Percentiles rank a stretch among this genome's conserved stretches.
Conservation (phyloP, 306 rosid species). For the Cucurbita moschata region DNA sequence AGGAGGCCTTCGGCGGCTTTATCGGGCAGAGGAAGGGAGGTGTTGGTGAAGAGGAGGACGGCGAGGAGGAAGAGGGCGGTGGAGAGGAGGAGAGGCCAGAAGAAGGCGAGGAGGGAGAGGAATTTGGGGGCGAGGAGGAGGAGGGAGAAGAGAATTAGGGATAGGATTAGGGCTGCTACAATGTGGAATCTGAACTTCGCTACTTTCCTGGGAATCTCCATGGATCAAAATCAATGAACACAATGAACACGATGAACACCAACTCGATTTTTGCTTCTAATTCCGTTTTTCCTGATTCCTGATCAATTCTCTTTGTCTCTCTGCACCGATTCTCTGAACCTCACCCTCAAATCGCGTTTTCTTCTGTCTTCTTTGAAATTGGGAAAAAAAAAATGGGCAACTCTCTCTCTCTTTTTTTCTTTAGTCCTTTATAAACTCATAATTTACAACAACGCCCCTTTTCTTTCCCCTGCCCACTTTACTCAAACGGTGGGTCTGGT, state of each 20-base stretch:
- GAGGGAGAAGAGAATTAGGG: conserved; percentile 17
- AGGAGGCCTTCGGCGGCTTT: conserved; percentile 53
- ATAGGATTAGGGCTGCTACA: conserved; percentile 11
- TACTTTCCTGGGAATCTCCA: conserved; percentile 66
- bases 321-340: no score
- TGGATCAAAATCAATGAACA: not conserved
- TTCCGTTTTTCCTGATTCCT: no score
- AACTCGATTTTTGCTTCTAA: no score
- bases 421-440: no score
- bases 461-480: no score
- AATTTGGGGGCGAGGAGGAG: conserved; percentile 38
- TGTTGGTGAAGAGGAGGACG: conserved; percentile 43
- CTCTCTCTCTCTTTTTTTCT: no score
- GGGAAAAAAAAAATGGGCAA: no score
- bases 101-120: conserved; percentile 49
- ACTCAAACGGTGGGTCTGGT: no score
- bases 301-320: no score
- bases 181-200: conserved; percentile 40
- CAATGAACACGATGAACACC: not conserved
- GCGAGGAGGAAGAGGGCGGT: conserved; percentile 63
- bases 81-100: conserved; percentile 89
- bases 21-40: conserved; percentile 22
- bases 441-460: no score
- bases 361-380: no score
- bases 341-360: no score